Base-by-base conservation (phyloP, 2,329 filamentous ascomycete genomes). In the Lasiodiplodia citricola region DNA sequence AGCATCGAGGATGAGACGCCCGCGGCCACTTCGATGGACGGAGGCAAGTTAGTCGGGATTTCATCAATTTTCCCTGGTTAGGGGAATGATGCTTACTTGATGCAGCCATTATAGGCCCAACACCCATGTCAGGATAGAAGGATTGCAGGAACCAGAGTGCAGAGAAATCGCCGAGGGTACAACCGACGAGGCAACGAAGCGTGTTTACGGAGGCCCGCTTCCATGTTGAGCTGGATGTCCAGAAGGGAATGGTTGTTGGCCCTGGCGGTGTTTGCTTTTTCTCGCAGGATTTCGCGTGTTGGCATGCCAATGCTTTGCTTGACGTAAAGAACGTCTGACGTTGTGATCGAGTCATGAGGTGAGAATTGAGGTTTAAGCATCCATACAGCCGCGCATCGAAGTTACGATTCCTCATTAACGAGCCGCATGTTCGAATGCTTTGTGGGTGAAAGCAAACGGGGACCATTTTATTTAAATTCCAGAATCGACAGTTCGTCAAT, bases 151-250 rank as follows among this genome's bases (percentile, higher is more conserved):
- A 80, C 86, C 86, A 88, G 79, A 88, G 82, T 0, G 84, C 81
- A 1, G 84, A 82, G 70, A 88, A 88, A 73, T 88, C 86, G n/a
- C 86, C 86, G 0, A 79, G 52, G 0, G 86, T 87, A 71, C 87
- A 88, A 8, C 87, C 86, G 2, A 85, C 76, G 1, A 88, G 80
- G 69, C 87, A 88, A 7, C 86, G 84, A 3, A 86, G 73, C 0
- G 87, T 88, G 71, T 88, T 88, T 71, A 88, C 73, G 0, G 79
- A 77, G 0, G 86, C 84, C n/a, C 86, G 78, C 31, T 76, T 79
- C 86, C 86, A 88, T 0, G 79, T 75, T 13, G 74, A 68, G 13
- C 64, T 72, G n/a, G 74, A 79, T 3, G 72, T 70, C 81, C 81
- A 83, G 71, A 82, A 82, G 13, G 35, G 25, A 6, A 25, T 2